Percentiles rank a stretch among this genome's conserved stretches.
phyloP scores from a whole-genome alignment of 2,329 filamentous ascomycete species.

The Xylaria sp. region DNA sequence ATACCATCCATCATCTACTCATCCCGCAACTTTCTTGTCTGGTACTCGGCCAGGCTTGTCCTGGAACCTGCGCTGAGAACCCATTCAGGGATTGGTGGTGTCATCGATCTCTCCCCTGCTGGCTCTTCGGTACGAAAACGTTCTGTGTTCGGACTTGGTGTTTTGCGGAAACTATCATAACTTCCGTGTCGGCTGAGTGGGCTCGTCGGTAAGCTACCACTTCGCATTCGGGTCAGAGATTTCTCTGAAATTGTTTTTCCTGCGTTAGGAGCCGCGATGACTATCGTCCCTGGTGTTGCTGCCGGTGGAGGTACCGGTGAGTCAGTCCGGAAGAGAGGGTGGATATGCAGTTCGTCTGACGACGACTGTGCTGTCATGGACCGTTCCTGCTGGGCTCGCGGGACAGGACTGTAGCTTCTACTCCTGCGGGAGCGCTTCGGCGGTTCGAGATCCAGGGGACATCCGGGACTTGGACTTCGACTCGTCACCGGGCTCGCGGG shows the following conservation, averaged over 20 bases:
- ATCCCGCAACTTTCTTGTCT: constrained; percentile 41
- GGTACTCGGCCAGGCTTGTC: constrained; percentile 52
- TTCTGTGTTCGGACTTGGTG: constrained; percentile 31
- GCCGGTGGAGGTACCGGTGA: constrained; percentile 68
- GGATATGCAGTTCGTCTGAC: constrained; percentile 69
- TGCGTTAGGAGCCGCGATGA: constrained; percentile 70
- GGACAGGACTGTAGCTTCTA: constrained; percentile 55
- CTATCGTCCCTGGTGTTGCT: constrained; percentile 69
- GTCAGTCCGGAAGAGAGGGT: constrained; percentile 76
- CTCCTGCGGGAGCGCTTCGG: constrained; percentile 50
- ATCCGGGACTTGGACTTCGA: constrained; percentile 66
- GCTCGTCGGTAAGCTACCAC: constrained; percentile 55
- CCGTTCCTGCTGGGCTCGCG: constrained; percentile 39
- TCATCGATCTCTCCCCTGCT: constrained; percentile 51
- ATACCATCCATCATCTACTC: constrained; percentile 10
- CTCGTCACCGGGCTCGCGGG: constrained; percentile 67
- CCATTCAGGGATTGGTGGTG: constrained; percentile 65
- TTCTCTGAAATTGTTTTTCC: constrained; percentile 64
- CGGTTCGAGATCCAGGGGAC: constrained; percentile 58
- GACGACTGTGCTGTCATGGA: constrained; percentile 41
- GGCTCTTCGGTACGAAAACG: constrained; percentile 26
- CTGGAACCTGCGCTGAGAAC: constrained; percentile 57
- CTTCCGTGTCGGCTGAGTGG: constrained; percentile 55
- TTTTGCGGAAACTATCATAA: constrained; percentile 49
- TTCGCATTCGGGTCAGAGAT: constrained; percentile 57